These are phyloP conservation scores for Phaeodactylum tricornutum DNA, from an alignment of 108 stramenopile genomes.

Conservation along the genomic window DNA sequence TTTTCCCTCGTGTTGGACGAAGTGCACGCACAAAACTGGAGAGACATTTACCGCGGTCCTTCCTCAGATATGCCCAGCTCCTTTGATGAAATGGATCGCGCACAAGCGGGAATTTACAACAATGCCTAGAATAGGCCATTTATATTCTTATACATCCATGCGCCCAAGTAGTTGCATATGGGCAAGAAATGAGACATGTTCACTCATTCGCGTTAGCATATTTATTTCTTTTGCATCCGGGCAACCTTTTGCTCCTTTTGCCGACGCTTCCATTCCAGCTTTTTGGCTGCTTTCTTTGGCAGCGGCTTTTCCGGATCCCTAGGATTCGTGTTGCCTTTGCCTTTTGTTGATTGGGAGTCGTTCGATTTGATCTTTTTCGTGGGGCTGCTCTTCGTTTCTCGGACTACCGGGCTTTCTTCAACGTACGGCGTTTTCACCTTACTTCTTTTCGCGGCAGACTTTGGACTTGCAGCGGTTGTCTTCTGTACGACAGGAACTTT, in stretches of 20 bases:
- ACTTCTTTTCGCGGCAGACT: background rate
- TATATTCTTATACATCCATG: too few species aligned
- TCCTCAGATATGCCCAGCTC: conserved; percentile 78
- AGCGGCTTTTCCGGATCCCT: background rate
- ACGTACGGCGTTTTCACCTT: conserved; percentile 2
- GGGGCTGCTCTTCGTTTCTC: background rate
- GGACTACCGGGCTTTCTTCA: background rate
- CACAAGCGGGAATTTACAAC: too few species aligned
- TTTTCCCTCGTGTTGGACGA: conserved; percentile 79
- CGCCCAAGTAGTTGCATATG: too few species aligned
- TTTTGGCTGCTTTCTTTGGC: conserved; percentile 65
- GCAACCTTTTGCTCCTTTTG: conserved; percentile 49
- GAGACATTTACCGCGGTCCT: conserved; percentile 79
- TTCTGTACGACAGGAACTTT: conserved; percentile 2
- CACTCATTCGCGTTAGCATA: too few species aligned
- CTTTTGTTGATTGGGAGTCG: conserved; percentile 1
- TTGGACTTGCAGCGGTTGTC: conserved; percentile 8
- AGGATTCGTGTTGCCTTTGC: conserved; percentile 18
- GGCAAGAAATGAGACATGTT: too few species aligned
- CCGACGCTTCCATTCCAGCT: conserved; percentile 66
- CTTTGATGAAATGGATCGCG: conserved; percentile 67
- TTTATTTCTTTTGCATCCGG: conserved; percentile 34
- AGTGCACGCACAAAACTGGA: conserved; percentile 84
- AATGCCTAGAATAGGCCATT: too few species aligned
- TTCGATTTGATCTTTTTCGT: conserved; percentile 1